Evolutionary conservation across 2,329 filamentous ascomycete genomes (phyloP).

Genomic region (Colletotrichum eleusines): DNA sequence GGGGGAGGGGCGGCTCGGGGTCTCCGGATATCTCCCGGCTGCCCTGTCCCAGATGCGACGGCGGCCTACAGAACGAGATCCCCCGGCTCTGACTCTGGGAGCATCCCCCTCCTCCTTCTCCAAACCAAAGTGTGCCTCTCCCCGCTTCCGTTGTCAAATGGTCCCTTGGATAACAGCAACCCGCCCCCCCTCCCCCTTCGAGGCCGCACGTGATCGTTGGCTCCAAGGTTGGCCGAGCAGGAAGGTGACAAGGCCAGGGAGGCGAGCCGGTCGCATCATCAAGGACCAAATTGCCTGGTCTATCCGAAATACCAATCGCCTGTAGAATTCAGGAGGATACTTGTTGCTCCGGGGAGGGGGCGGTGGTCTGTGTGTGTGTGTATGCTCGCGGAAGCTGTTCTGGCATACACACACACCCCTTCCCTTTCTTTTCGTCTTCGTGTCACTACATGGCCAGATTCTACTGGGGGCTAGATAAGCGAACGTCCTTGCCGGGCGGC

Average conservation of each 20-base stretch:
- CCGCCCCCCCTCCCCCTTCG: too few species aligned
- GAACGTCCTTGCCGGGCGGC: slow-evolving; percentile 10
- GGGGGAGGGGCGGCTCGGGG: too few species aligned
- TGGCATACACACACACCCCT: background rate
- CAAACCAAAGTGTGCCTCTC: background rate
- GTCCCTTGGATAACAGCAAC: background rate
- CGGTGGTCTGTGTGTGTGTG: too few species aligned
- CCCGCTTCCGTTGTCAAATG: background rate
- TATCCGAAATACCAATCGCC: background rate
- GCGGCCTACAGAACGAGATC: background rate
- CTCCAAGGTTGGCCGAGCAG: background rate
- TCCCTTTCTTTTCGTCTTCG: background rate
- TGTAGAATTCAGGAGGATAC: background rate
- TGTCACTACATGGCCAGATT: slow-evolving; percentile 27
- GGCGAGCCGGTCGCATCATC: background rate
- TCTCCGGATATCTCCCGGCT: background rate
- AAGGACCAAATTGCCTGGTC: background rate
- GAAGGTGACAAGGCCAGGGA: too few species aligned
- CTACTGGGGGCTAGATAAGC: slow-evolving; percentile 39
- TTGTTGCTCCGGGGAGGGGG: background rate
- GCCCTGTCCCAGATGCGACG: too few species aligned
- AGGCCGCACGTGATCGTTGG: background rate
- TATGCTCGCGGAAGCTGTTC: background rate
- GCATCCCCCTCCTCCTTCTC: background rate
- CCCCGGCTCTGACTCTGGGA: background rate